A percentile compares a stretch with the other conserved stretches of the same genome.
Conservation (phyloP, 139 green algal genomes). For the Pseudopediastrum boryanum region DNA sequence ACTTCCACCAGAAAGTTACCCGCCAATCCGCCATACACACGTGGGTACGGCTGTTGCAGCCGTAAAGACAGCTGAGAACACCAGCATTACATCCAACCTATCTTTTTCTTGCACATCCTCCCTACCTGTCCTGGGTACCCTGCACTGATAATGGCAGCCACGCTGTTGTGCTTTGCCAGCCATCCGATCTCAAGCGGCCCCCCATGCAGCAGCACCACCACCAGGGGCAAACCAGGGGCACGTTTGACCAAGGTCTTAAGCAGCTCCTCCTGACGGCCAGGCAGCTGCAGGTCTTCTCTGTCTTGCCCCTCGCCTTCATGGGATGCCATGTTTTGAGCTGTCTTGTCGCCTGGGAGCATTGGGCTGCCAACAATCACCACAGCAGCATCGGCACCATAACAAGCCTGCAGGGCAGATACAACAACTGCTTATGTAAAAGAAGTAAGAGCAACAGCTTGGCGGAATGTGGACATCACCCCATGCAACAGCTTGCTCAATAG, state of each 20-base stretch:
- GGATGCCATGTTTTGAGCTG: not conserved
- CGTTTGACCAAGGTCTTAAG: conserved; percentile 7
- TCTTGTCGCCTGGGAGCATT: conserved; percentile 21
- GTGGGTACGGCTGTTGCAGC: too few relatives aligned
- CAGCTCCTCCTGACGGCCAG: conserved; percentile 27
- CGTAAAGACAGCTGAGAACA: too few relatives aligned
- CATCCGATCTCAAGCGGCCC: conserved; percentile 27
- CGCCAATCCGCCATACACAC: too few relatives aligned
- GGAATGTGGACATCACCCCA: too few relatives aligned
- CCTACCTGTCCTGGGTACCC: conserved; percentile 29
- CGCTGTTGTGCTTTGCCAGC: not conserved
- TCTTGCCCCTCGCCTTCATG: conserved; percentile 31
- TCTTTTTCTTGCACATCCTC: too few relatives aligned
- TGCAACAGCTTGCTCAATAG: too few relatives aligned
- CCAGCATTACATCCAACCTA: too few relatives aligned
- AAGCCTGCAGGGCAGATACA: conserved; percentile 18
- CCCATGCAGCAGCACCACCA: conserved; percentile 24
- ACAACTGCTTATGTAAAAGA: not conserved
- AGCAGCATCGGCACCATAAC: conserved; percentile 3
- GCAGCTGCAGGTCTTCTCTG: conserved; percentile 13
- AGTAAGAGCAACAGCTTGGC: too few relatives aligned
- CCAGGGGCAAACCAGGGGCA: conserved; percentile 1
- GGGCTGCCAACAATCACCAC: conserved; percentile 30
- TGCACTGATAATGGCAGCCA: conserved; percentile 21
- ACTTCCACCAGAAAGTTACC: too few relatives aligned